Percentiles rank a stretch among this genome's conserved stretches.
Conservation (phyloP, 768 basidiomycete genomes). For the Pleurotus platypus region DNA sequence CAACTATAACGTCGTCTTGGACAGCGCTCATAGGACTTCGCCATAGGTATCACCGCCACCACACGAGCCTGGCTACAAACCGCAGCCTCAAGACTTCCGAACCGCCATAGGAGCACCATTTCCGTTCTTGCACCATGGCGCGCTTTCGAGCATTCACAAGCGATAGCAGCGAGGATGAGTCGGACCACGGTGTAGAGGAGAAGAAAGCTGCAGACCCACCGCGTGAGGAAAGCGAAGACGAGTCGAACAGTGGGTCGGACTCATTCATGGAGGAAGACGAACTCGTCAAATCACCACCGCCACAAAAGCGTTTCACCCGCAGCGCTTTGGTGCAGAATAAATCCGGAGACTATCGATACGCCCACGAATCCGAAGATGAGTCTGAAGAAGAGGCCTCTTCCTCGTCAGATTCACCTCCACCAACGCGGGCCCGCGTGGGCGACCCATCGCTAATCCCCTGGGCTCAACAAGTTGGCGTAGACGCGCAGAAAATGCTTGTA, state of each 20-base stretch:
- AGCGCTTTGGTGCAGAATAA: constrained; percentile 55
- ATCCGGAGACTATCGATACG: constrained; percentile 44
- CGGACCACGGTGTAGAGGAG: constrained; percentile 7
- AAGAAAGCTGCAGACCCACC: constrained; percentile 15
- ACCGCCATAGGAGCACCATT: too few species aligned
- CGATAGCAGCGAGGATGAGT: constrained; percentile 15
- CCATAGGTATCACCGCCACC: too few species aligned
- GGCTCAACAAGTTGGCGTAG: constrained; percentile 73
- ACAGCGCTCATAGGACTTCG: too few species aligned
- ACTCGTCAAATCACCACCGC: constrained; percentile 21
- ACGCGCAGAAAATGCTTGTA: constrained; percentile 85
- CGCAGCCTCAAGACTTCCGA: too few species aligned
- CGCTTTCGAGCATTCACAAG: constrained; percentile 4
- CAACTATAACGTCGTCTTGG: too few species aligned
- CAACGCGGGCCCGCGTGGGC: constrained; percentile 20
- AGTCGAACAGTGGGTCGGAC: constrained; percentile 28
- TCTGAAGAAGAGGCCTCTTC: constrained; percentile 8
- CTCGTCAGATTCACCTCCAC: constrained; percentile 30
- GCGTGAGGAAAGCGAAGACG: constrained; percentile 25
- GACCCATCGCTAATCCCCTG: constrained; percentile 62
- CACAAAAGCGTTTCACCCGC: constrained; percentile 21
- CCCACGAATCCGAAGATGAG: constrained; percentile 35
- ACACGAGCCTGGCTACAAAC: too few species aligned
- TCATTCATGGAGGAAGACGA: constrained; percentile 56
- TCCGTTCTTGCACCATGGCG: neutral